A percentile compares a stretch with the other conserved stretches of the same genome.
These are phyloP conservation scores for Leishmania aethiopica DNA, from an alignment of 208 protist genomes.

Conservation along the genomic window DNA sequence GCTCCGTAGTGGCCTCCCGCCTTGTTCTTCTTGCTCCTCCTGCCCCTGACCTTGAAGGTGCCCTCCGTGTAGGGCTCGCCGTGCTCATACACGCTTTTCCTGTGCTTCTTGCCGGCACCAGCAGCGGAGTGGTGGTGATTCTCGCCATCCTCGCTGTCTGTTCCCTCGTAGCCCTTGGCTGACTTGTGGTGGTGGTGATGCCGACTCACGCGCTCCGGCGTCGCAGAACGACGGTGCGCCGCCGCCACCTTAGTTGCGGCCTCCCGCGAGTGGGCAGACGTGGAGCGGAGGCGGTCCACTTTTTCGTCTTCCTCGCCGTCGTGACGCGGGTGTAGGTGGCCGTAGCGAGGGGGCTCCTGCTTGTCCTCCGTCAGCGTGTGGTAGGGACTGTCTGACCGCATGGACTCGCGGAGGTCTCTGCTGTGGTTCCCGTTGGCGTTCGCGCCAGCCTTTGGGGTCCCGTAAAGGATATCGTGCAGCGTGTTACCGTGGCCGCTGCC, in stretches of 20 bases:
- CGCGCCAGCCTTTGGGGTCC: constrained; percentile 51
- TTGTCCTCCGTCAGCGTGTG: constrained; percentile 5
- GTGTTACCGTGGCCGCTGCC: constrained; percentile 45
- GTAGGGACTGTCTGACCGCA: constrained; percentile 13
- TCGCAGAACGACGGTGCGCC: constrained; percentile 5
- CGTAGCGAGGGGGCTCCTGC: not conserved
- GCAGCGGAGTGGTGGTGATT: constrained; percentile 1
- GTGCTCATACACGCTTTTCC: constrained; percentile 11
- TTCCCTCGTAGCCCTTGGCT: constrained; percentile 1
- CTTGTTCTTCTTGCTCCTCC: constrained; percentile 17
- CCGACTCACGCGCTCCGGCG: constrained; percentile 20
- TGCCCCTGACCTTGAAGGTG: constrained; percentile 20
- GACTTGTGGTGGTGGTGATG: constrained; percentile 3
- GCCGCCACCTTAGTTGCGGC: not conserved
- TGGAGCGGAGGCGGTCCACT: not conserved
- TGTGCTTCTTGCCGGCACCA: not conserved
- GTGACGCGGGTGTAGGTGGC: constrained; percentile 23
- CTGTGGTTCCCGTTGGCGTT: constrained; percentile 34
- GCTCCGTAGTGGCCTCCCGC: constrained; percentile 20
- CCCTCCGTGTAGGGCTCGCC: constrained; percentile 44
- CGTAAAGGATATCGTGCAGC: constrained; percentile 66
- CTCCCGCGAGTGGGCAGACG: not conserved
- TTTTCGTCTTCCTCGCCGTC: constrained; percentile 10
- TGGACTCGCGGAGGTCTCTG: constrained; percentile 26
- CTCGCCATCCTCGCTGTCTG: constrained; percentile 2